phyloP scores from a whole-genome alignment of 768 basidiomycete species.

The Leucocoprinus birnbaumii region DNA sequence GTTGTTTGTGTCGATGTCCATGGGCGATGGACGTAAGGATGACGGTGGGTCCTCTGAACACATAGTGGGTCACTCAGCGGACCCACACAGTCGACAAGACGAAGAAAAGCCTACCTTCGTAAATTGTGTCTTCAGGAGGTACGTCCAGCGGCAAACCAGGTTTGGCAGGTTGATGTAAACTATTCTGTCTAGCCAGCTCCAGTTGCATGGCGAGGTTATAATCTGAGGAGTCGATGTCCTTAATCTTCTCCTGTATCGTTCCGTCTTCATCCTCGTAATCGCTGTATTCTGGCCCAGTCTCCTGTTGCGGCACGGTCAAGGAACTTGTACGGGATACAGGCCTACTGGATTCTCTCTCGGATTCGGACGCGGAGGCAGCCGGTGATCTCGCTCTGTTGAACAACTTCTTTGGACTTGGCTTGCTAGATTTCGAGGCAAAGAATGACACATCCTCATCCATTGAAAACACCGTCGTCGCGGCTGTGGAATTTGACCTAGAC shows the following conservation, averaged over 20 bases:
- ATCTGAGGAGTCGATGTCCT: conserved; percentile 62
- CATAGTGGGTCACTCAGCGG: conserved; percentile 10
- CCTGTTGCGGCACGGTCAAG: conserved; percentile 43
- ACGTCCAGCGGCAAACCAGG: conserved; percentile 38
- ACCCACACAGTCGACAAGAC: conserved; percentile 3
- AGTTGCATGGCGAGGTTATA: conserved; percentile 74
- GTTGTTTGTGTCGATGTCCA: conserved; percentile 35
- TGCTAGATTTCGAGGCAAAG: conserved; percentile 40
- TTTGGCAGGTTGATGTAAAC: conserved; percentile 66
- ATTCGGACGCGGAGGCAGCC: conserved; percentile 38
- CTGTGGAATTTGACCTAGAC: conserved; percentile 65
- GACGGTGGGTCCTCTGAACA: conserved; percentile 57
- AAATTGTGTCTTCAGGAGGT: conserved; percentile 65
- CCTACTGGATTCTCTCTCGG: conserved; percentile 42
- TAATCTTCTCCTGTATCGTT: conserved; percentile 31
- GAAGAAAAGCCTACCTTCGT: conserved; percentile 58
- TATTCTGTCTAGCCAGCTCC: conserved; percentile 82
- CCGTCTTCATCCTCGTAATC: conserved; percentile 46
- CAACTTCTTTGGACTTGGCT: conserved; percentile 38
- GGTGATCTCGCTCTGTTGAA: conserved; percentile 40
- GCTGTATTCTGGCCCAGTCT: conserved; percentile 35
- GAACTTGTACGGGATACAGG: conserved; percentile 31
- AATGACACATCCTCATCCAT: conserved; percentile 61
- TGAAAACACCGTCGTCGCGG: conserved; percentile 58
- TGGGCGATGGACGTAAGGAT: conserved; percentile 49